A percentile compares a stretch with the other conserved stretches of the same genome.
phyloP scores from a whole-genome alignment of 345 rosid species.

The Murraya koenigii region DNA sequence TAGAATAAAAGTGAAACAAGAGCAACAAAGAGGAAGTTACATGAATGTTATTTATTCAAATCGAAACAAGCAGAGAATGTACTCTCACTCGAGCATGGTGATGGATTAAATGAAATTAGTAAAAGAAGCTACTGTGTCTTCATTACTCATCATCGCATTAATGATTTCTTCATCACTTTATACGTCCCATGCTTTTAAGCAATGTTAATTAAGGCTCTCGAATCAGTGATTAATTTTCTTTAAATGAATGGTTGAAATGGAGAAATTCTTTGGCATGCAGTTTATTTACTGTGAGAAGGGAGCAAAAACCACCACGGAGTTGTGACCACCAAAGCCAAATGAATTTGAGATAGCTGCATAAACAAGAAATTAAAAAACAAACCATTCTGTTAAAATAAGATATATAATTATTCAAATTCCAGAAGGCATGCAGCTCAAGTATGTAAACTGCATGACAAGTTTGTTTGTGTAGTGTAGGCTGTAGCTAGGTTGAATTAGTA shows the following conservation, averaged over 20 bases:
- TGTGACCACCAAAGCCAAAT: constrained; percentile 68
- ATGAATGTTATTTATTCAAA: not conserved
- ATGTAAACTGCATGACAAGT: not conserved
- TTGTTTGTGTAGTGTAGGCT: not conserved
- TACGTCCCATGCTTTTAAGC: not conserved
- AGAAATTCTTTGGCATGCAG: not conserved
- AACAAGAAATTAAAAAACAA: not conserved
- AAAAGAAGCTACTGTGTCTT: not conserved
- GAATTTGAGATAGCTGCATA: constrained; percentile 62
- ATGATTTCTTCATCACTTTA: not conserved
- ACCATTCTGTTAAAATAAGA: not conserved
- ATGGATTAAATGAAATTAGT: not conserved
- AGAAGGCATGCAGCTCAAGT: not conserved
- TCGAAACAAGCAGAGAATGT: not conserved
- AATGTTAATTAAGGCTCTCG: not conserved
- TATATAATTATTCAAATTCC: not conserved
- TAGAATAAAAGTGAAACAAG: not conserved
- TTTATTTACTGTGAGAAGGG: constrained; percentile 38
- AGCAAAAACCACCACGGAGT: constrained; percentile 65
- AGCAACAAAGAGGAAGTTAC: not conserved
- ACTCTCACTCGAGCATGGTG: not conserved
- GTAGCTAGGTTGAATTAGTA: not conserved
- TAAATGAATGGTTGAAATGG: not conserved
- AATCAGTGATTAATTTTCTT: not conserved
- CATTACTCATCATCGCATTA: not conserved